phyloP scores from a whole-genome alignment of 352 stramenopile genomes.

The Globisporangium alternatum region DNA sequence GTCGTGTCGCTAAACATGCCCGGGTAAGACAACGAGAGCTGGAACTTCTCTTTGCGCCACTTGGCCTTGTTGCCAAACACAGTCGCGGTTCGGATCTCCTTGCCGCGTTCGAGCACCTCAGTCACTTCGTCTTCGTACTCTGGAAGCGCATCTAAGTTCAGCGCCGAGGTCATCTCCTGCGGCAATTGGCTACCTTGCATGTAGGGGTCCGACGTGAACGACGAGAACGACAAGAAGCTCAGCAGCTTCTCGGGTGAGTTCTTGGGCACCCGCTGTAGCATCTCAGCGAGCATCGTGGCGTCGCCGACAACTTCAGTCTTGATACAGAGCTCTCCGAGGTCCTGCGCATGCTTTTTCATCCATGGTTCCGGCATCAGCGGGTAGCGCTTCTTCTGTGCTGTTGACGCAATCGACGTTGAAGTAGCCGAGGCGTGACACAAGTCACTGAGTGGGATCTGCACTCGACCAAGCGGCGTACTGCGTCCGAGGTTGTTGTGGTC shows the following conservation, averaged over 20 bases:
- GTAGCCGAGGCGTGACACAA: constrained; percentile 53
- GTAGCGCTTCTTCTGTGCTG: constrained; percentile 52
- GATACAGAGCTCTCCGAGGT: constrained; percentile 63
- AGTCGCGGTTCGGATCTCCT: constrained; percentile 42
- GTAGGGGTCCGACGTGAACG: constrained; percentile 41
- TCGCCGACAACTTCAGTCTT: constrained; percentile 65
- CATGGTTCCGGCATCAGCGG: constrained; percentile 57
- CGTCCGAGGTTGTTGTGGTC: constrained; percentile 67
- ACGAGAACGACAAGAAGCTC: constrained; percentile 55
- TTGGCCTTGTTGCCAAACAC: constrained; percentile 25
- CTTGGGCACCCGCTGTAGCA: constrained; percentile 38
- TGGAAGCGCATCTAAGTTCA: constrained; percentile 1
- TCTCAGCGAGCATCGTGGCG: constrained; percentile 47
- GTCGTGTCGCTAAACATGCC: constrained; percentile 52
- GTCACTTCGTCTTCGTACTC: constrained; percentile 49
- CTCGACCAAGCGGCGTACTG: constrained; percentile 60
- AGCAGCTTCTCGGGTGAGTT: constrained; percentile 43
- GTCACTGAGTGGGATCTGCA: constrained; percentile 62
- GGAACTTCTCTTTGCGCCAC: constrained; percentile 67
- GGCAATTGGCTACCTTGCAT: constrained; percentile 24
- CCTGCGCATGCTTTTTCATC: constrained; percentile 60
- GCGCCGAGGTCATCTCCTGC: background rate
- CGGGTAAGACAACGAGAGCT: constrained; percentile 59
- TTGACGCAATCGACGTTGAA: constrained; percentile 51
- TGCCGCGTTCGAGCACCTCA: constrained; percentile 35